Conservation (phyloP, 805 yeast genomes). For the Saturnispora diversa region DNA sequence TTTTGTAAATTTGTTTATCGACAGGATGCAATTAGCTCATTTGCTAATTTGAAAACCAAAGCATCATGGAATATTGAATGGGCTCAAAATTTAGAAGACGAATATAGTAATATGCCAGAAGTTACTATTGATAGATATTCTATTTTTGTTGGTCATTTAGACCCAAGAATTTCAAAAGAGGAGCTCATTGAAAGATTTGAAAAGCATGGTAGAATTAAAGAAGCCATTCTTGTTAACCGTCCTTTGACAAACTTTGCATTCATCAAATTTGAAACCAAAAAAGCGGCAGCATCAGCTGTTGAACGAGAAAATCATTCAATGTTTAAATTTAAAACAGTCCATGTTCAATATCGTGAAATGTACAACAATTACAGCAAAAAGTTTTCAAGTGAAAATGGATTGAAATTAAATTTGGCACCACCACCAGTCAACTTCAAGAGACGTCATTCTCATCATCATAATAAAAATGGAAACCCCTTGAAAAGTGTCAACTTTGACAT, state of each 20-base stretch:
- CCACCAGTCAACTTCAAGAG: slow-evolving; percentile 65
- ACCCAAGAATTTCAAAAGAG: slow-evolving; percentile 44
- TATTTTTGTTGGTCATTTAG: slow-evolving; percentile 73
- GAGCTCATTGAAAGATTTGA: slow-evolving; percentile 52
- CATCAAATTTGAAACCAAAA: slow-evolving; percentile 53
- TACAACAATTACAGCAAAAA: slow-evolving; percentile 32
- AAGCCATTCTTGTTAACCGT: slow-evolving; percentile 46
- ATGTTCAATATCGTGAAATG: slow-evolving; percentile 74
- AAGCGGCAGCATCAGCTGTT: slow-evolving; percentile 79
- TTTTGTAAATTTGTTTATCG: slow-evolving; percentile 71
- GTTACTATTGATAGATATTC: slow-evolving; percentile 59
- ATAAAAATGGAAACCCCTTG: slow-evolving; percentile 1
- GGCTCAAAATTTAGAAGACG: slow-evolving; percentile 73
- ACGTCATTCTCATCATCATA: slow-evolving; percentile 23
- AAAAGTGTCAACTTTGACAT: slow-evolving; percentile 11
- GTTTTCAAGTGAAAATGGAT: slow-evolving; percentile 21
- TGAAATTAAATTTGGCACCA: slow-evolving; percentile 50
- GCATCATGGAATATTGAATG: slow-evolving; percentile 61
- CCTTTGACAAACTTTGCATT: slow-evolving; percentile 60
- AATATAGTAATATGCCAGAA: slow-evolving; percentile 28
- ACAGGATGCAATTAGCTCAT: slow-evolving; percentile 83
- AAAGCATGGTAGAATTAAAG: slow-evolving; percentile 57
- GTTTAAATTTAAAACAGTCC: slow-evolving; percentile 66
- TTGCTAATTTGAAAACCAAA: slow-evolving; percentile 54
- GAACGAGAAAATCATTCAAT: slow-evolving; percentile 78